Base-by-base conservation (phyloP, 2,329 filamentous ascomycete species). In the Aspergillus viridinutans region DNA sequence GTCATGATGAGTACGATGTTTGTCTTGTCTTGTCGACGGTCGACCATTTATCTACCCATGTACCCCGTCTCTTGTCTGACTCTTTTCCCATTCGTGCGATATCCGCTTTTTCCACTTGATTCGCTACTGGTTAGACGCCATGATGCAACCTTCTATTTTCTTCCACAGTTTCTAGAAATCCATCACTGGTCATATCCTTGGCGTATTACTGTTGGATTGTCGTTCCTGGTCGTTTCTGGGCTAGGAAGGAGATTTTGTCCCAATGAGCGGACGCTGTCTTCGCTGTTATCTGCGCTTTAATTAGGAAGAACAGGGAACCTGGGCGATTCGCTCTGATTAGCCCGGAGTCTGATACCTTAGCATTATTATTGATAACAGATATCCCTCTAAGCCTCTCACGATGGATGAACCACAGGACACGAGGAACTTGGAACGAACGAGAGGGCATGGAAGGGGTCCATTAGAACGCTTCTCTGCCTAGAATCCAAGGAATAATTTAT, bases 301-400 rank as follows among this genome's bases (percentile, higher is more conserved):
- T 45, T 45, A 45, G 42, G 42, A 45, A 5, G n/a, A 45, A 45
- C 42, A 23, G 42, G 42, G 21, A 45, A 45, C 23, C 42, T 12
- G 21, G 20, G 1, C 42, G 3, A 12, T 45, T 12, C 10, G 42
- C 42, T 9, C 35, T 51, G 32, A 50, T 40, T 43, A 28, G 48
- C 38, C 51, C 29, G 9, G 55, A 56, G 52, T 57, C 49, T 52
- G 58, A 50, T 53, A 35, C 32, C 32, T 17, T 35, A 42, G 56
- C 20, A 56, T 61, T 61, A 50, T 50, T 20, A 63, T 63, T 59
- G 61, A 61, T 61, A 63, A 63, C 59, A 47, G 43, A 47, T 47
- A 23, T 47, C 12, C 21, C 43, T 25, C 43, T 45, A 9, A 20
- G 42, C 21, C 42, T 45, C 42, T 45, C 42, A 23, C n/a, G 21